Conservation (phyloP, 176 grass and related monocot species). For the Zizania latifolia region DNA sequence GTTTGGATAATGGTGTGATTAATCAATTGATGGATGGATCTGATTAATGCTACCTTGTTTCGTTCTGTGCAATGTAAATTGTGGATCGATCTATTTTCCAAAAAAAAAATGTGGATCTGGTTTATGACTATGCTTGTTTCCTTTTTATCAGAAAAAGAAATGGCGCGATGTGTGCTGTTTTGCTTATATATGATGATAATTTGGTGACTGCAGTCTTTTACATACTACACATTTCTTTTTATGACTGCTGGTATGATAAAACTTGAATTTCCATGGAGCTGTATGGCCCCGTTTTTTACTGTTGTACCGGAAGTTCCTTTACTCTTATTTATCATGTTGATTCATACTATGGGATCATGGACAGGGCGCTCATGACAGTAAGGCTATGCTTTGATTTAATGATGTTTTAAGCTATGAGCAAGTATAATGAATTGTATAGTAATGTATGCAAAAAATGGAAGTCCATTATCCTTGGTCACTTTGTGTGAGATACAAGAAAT, state of each 20-base stretch:
- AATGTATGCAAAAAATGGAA: background rate
- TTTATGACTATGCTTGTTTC: background rate
- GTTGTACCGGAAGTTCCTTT: background rate
- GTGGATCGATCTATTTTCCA: background rate
- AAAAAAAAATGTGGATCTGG: background rate
- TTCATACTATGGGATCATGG: background rate
- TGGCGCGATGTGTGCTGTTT: background rate
- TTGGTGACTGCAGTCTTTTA: background rate
- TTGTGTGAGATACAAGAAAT: background rate
- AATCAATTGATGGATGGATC: slow-evolving; percentile 24
- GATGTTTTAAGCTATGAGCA: background rate
- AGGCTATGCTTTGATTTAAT: background rate
- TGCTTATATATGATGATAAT: background rate
- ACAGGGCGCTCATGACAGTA: background rate
- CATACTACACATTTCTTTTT: background rate
- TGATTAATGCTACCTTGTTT: slow-evolving; percentile 14
- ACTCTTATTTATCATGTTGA: background rate
- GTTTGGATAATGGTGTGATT: slow-evolving; percentile 47
- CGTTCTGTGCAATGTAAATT: slow-evolving; percentile 17
- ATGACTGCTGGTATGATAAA: no score
- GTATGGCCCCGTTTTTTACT: background rate
- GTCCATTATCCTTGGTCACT: background rate
- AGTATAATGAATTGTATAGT: background rate
- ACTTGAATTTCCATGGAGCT: background rate
- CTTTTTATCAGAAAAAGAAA: background rate